Conservation (phyloP, 805 yeast genomes). For the Candida rishiriensis region DNA sequence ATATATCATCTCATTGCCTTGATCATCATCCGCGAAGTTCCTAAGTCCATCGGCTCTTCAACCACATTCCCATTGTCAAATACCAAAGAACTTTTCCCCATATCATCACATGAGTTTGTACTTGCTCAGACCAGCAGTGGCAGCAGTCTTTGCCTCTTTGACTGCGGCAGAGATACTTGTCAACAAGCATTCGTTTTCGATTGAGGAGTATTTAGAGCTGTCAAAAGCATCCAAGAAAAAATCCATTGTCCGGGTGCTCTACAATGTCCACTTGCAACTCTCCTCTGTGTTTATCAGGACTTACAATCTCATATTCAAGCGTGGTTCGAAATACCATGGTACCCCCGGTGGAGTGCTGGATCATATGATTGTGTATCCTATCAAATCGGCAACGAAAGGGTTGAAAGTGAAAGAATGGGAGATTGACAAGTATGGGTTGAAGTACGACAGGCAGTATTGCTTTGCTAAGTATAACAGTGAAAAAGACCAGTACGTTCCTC, state of each 20-base stretch:
- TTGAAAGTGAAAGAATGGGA: conserved; percentile 24
- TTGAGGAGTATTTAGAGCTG: conserved; percentile 10
- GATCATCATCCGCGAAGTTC: too few species aligned
- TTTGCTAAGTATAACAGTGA: conserved; percentile 16
- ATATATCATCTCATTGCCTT: too few species aligned
- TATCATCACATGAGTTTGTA: not conserved
- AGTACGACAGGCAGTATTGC: conserved; percentile 26
- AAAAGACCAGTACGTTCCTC: conserved; percentile 8
- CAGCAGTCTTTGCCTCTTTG: conserved; percentile 1
- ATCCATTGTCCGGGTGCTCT: conserved; percentile 5
- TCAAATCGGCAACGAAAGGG: conserved; percentile 26
- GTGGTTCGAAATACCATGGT: conserved; percentile 7
- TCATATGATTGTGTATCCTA: conserved; percentile 25
- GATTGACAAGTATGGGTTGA: conserved; percentile 24
- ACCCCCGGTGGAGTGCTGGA: conserved; percentile 23
- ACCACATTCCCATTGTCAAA: not conserved
- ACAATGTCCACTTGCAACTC: conserved; percentile 9
- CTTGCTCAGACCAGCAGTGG: conserved; percentile 1
- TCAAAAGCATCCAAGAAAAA: conserved; percentile 7
- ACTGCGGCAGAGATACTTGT: conserved; percentile 3
- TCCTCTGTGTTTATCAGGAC: not conserved
- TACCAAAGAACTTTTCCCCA: too few species aligned
- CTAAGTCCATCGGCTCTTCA: too few species aligned
- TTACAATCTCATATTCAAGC: conserved; percentile 1
- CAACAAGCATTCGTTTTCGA: conserved; percentile 1